Base-by-base conservation (phyloP, 495 filamentous ascomycete species). In the Aspergillus taichungensis region DNA sequence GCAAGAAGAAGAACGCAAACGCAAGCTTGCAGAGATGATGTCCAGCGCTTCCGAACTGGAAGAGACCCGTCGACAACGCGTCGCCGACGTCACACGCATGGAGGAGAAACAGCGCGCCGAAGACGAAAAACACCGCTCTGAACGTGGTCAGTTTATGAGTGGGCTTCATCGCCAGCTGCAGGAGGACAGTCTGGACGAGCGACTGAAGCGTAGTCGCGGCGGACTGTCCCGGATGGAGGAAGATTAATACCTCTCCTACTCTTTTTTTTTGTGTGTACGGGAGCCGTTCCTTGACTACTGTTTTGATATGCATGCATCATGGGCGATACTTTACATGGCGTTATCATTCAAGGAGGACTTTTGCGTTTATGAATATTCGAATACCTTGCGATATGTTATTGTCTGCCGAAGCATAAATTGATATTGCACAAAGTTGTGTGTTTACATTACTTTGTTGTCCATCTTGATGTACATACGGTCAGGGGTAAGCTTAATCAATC, bases 11-110 rank as follows among this genome's bases (percentile, higher is more conserved):
- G 70, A 75, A 34, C 68, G 68, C 30, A 59, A 60, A 28, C 64
- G 64, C 39, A 91, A 85, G 56, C 69, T 97, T 5, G 87, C 85
- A 12, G 85, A 82, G 30, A 98, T 98, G 92, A 86, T 88, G 55
- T 74, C 77, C 18, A 87, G 86, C 43, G 92, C 92, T n/a, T 71
- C 72, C 3, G 77, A 84, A 9, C 72, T 98, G 47, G 86, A 96
- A 59, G 52, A 72, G 32, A 80, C 84, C 39, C 85, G 92, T 13
- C 78, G 79, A 38, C 74, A 76, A 35, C 79, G 89, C 24, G 68
- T 96, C 13, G 75, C 78, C 1, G 76, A 80, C 5, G 72, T 92
- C 33, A 75, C 74, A 29, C 76, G 77, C 33, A 71, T 72, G 43
- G 88, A 94, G 48, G 69, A 80, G 37, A 62, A 67, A 12, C 76